These are phyloP conservation scores for Pichia sp. DNA, from an alignment of 1,139 yeast species.

Conservation along the genomic window DNA sequence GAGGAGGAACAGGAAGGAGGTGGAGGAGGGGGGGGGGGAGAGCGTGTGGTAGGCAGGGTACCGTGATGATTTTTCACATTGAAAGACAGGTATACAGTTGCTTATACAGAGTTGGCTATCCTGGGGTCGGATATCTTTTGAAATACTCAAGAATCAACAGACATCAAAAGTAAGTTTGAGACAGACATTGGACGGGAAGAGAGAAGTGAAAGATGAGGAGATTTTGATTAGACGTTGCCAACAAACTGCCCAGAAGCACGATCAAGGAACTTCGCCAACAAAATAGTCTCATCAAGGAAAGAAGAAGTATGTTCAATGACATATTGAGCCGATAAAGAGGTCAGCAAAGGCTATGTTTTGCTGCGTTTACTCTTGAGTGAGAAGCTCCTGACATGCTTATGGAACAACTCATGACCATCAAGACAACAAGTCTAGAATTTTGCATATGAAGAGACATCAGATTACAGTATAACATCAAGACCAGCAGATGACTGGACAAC, in stretches of 20 bases:
- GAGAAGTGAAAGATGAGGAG: neutral
- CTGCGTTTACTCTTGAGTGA: too few relatives aligned
- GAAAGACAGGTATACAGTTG: neutral
- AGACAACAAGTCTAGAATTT: too few relatives aligned
- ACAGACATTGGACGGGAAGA: neutral
- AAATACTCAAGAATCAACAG: conserved; percentile 5
- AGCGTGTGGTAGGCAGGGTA: neutral
- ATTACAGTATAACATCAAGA: too few relatives aligned
- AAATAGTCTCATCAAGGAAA: neutral
- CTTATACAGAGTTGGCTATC: neutral
- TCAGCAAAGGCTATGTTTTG: too few relatives aligned
- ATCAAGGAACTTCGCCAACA: neutral
- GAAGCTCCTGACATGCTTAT: too few relatives aligned
- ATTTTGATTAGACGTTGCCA: neutral
- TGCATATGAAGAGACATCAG: too few relatives aligned
- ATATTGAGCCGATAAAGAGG: too few relatives aligned
- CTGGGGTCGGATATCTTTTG: neutral
- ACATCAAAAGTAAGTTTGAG: conserved; percentile 16
- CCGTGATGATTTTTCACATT: conserved; percentile 8
- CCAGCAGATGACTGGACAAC: too few relatives aligned
- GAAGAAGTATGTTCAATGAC: too few relatives aligned
- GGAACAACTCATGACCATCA: too few relatives aligned
- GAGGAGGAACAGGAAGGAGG: neutral
- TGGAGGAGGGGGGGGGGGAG: neutral
- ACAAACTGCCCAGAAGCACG: too few relatives aligned